Conservation (phyloP, 805 yeast genomes). For the Schwanniomyces sp. region DNA sequence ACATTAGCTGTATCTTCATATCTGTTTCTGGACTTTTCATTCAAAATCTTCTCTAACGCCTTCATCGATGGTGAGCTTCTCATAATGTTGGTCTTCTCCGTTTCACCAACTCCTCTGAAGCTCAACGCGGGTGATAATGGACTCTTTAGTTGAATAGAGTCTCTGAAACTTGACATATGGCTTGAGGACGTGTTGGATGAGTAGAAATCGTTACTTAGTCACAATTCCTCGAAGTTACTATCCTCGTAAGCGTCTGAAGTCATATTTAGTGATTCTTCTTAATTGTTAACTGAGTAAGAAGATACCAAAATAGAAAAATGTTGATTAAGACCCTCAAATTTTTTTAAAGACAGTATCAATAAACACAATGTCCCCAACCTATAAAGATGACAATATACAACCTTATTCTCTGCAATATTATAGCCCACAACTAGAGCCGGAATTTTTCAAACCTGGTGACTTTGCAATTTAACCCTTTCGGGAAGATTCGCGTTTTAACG, state of each 20-base stretch:
- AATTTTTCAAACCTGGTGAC: neutral
- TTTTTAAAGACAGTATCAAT: neutral
- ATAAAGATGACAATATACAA: neutral
- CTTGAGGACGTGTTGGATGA: conserved; percentile 20
- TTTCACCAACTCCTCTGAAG: conserved; percentile 12
- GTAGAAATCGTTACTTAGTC: conserved; percentile 34
- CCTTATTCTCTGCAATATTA: neutral
- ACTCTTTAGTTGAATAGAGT: conserved; percentile 25
- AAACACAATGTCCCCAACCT: neutral
- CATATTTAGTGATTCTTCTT: neutral
- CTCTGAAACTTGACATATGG: conserved; percentile 25
- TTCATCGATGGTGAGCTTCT: conserved; percentile 40
- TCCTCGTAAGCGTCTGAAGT: neutral
- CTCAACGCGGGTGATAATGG: conserved; percentile 26
- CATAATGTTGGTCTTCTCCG: conserved; percentile 28
- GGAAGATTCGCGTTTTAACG: neutral
- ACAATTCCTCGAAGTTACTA: conserved; percentile 30
- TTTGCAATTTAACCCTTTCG: neutral
- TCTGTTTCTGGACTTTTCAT: conserved; percentile 12
- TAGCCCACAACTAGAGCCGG: neutral
- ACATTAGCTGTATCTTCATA: conserved; percentile 1
- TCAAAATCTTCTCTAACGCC: conserved; percentile 37
- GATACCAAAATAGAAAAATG: neutral
- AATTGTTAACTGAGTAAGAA: neutral
- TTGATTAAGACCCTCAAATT: neutral